Evolutionary conservation across 2,329 filamentous ascomycete species (phyloP), one percentile per base, ranked within the genome.

Genomic region (Eutypa lata): DNA sequence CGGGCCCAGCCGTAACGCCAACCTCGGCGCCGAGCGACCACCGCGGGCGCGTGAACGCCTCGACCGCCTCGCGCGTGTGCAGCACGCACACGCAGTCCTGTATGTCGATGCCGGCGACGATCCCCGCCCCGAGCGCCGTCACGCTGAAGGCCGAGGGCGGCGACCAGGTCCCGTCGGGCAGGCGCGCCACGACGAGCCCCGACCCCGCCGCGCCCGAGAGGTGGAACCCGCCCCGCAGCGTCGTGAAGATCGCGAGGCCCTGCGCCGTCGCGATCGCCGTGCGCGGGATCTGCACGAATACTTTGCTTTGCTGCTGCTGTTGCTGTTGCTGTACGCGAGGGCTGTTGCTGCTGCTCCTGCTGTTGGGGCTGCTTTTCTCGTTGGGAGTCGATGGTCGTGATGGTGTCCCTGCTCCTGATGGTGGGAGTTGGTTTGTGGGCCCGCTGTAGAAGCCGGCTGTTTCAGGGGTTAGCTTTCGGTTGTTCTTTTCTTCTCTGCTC

Each of bases 1-100:
- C 10, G 26, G 26, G 26, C 6, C 26, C 26, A 10, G 26, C 26
- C 26, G 26, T 31, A 10, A 31, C 26, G 26, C 26, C 26, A 10
- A 31, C 5, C 26, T 31, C 26, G 26, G 26, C 26, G 6, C 91
- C 91, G 1, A 96, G 72, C 1, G 88, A 92, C 58, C 89, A 85
- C 14, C 90, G 82, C 1, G 89, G 79, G 53, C 83, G 84, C 54
- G 87, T 88, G 69, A 95, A 95, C 0, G 89, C 88, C 16, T 88
- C 82, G 42, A 95, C 75, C 0, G 90, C 90, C 59, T 89, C 81
- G 42, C 82, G 78, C 3, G 82, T 89, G 72, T 95, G 95, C 69
- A 96, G 91, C 35, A 95, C 88, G 22, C 26, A 84, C 2, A 96
- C 89, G 61, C 89, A 94, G 68, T 95, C 91, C 73, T 94, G 95